Evolutionary conservation across 2,329 filamentous ascomycete genomes (phyloP).

Genomic region (Penicillium janthinellum): DNA sequence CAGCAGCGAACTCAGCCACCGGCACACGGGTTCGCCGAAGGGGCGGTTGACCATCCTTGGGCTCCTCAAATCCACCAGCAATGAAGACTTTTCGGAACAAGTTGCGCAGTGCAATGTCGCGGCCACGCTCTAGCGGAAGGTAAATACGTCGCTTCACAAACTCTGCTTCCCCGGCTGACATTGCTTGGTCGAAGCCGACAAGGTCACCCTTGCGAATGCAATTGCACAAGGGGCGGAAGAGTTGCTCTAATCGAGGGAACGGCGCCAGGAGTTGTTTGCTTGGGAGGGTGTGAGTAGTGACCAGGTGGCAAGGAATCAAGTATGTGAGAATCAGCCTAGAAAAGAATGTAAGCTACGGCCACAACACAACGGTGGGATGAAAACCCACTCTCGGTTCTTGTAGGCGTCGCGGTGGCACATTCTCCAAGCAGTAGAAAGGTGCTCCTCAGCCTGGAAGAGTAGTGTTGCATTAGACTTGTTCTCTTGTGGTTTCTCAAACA

Average conservation of each 20-base stretch:
- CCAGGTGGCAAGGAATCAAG: slow-evolving; percentile 86
- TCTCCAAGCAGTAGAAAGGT: slow-evolving; percentile 78
- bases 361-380: neutral
- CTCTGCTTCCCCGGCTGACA: slow-evolving; percentile 81
- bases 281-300: slow-evolving; percentile 85
- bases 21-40: slow-evolving; percentile 73
- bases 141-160: slow-evolving; percentile 94
- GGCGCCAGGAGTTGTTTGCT: slow-evolving; percentile 69
- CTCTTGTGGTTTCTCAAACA: neutral
- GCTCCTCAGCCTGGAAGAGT: slow-evolving; percentile 67
- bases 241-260: slow-evolving; percentile 72
- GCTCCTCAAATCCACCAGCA: slow-evolving; percentile 76
- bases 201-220: slow-evolving; percentile 85
- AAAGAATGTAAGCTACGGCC: slow-evolving; percentile 23
- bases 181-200: slow-evolving; percentile 77
- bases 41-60: slow-evolving; percentile 67
- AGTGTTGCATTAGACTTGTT: neutral
- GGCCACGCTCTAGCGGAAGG: slow-evolving; percentile 85
- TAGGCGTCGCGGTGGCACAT: slow-evolving; percentile 72
- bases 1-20: slow-evolving; percentile 80
- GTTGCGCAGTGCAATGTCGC: slow-evolving; percentile 90
- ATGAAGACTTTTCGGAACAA: slow-evolving; percentile 89
- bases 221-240: slow-evolving; percentile 75
- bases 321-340: slow-evolving; percentile 85
- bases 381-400: slow-evolving; percentile 75